Base-by-base conservation (phyloP, 2,329 filamentous ascomycete species). In the Pestalotiopsis sp. region DNA sequence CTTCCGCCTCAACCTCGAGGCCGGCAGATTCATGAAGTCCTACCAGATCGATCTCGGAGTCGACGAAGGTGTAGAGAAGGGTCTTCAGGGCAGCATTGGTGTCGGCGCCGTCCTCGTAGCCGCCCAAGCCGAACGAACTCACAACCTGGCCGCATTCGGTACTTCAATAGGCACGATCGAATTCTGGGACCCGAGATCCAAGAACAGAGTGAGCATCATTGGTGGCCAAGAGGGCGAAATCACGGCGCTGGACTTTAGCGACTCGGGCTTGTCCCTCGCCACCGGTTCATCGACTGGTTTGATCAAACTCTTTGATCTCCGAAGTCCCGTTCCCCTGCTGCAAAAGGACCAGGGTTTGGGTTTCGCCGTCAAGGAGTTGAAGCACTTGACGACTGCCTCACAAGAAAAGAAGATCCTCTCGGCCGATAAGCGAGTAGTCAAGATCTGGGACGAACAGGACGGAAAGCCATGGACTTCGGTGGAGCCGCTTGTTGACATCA, bases 261-360 rank as follows among this genome's bases (percentile, higher is more conserved):
- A 89, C 17, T 94, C 93, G 0, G 96, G 96, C 0, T 84, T 99
- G 63, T 95, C 93, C 0, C 83, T 98, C 39, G 94, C 93, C 0
- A 93, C 94, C 1, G 96, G 96, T 20, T 93, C 93, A n/a, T 95
- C 94, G 0, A 92, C 90, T 61, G 96, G 97, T 25, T 87, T 98
- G 62, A 90, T 98, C 61, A 92, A 97, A 75, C 88, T 98, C 7
- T 99, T 97, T 78, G 96, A 99, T 80, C 84, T 99, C 65, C 92
- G 96, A 77, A 94, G 94, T 25, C 94, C 96, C 0, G 87, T 92
- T 0, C 94, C 97, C 1, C 83, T 97, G 9, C 84, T 98, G 63
- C 93, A 91, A 78, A 98, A 98, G 80, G 95, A 98, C 75, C 96
- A 99, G 82, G 96, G 97, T 63, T 97, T 97, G 78, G 95, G 95